A percentile compares a stretch with the other conserved stretches of the same genome.
These are phyloP conservation scores for Litsea cubeba DNA, from an alignment of 164 flowering plant species.

Conservation along the genomic window DNA sequence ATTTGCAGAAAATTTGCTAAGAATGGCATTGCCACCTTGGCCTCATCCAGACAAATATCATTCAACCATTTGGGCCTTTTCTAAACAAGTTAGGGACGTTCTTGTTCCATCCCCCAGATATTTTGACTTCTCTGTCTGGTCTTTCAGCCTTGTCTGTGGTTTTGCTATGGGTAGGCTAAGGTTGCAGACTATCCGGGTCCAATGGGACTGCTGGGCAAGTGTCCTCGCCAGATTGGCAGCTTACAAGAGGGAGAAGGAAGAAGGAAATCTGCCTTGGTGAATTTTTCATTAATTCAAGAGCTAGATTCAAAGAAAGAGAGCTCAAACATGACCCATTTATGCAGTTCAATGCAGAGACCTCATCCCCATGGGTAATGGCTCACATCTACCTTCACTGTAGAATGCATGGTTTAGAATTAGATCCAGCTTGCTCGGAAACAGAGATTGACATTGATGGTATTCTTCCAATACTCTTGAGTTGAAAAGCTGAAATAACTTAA, in stretches of 20 bases:
- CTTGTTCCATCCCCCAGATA: not conserved
- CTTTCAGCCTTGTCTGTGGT: not conserved
- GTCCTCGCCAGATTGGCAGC: not conserved
- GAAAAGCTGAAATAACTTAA: conserved; percentile 2
- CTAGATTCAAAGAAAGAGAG: not conserved
- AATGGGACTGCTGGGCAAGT: not conserved
- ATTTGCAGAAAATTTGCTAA: conserved; percentile 9
- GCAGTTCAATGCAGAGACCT: not conserved
- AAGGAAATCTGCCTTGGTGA: not conserved
- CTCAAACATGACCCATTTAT: not conserved
- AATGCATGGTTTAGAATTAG: not conserved
- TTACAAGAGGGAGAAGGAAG: not conserved
- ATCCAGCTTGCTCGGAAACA: not conserved
- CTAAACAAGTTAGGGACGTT: not conserved
- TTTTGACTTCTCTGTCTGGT: not conserved
- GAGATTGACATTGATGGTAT: not conserved
- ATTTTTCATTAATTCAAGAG: not conserved
- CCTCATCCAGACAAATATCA: conserved; percentile 9
- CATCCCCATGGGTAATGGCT: not conserved
- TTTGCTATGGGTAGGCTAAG: not conserved
- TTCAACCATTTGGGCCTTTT: conserved; percentile 7
- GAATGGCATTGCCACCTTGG: conserved; percentile 9
- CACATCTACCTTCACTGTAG: not conserved
- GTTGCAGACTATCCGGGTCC: not conserved
- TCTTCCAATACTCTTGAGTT: not conserved